Evolutionary conservation across 352 stramenopile species (phyloP).

Genomic region (Phytopythium montanum): DNA sequence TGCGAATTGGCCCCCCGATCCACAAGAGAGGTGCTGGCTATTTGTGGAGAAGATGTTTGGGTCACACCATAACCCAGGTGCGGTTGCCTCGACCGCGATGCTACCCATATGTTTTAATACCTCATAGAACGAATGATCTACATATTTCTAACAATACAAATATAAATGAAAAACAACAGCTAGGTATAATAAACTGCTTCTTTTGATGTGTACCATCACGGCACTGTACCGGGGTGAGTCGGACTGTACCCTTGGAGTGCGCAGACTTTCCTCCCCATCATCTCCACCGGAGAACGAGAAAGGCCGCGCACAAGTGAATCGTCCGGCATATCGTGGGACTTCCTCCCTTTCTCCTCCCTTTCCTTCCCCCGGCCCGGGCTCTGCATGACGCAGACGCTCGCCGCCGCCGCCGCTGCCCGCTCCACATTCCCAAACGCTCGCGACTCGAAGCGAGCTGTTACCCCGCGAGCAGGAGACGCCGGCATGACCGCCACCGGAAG

Average conservation of each 20-base stretch:
- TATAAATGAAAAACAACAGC: too few relatives aligned
- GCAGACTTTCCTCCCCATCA: too few relatives aligned
- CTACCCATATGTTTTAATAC: too few relatives aligned
- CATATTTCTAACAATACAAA: too few relatives aligned
- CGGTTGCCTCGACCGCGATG: too few relatives aligned
- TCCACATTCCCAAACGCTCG: constrained; percentile 3
- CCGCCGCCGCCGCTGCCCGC: not conserved
- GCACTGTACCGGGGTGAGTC: too few relatives aligned
- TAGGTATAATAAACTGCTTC: constrained; percentile 2
- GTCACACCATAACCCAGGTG: too few relatives aligned
- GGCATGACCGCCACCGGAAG: constrained; percentile 5
- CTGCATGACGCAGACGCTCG: not conserved
- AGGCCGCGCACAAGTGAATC: not conserved
- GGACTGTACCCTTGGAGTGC: not conserved
- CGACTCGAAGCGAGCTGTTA: constrained; percentile 2
- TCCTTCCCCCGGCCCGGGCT: not conserved
- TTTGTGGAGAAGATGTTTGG: too few relatives aligned
- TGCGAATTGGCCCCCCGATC: too few relatives aligned
- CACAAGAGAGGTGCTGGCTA: too few relatives aligned
- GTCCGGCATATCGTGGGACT: not conserved
- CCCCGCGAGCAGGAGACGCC: not conserved
- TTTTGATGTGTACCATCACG: too few relatives aligned
- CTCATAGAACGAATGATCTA: too few relatives aligned
- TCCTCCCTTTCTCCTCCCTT: not conserved
- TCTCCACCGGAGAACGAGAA: not conserved